A percentile compares a stretch with the other conserved stretches of the same genome.
Evolutionary conservation across 1,139 yeast genomes (phyloP).

Genomic region (Debaryomycetaceae sp.): DNA sequence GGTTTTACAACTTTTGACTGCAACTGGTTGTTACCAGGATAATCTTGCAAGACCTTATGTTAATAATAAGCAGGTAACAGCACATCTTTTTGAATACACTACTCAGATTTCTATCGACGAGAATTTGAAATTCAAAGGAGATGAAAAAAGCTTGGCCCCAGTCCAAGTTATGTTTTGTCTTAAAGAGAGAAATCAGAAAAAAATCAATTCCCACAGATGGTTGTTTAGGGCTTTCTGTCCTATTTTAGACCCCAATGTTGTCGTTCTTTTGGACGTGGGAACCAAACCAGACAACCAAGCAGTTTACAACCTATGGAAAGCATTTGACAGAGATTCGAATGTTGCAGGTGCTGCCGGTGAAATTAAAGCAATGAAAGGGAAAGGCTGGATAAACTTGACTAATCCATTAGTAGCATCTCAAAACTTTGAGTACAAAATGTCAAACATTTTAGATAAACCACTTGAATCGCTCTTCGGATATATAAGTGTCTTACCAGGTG

Average conservation of each 20-base stretch:
- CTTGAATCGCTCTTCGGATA: slow-evolving; percentile 91
- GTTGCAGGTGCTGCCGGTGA: slow-evolving; percentile 99
- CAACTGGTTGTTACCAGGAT: slow-evolving; percentile 94
- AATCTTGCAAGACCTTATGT: slow-evolving; percentile 94
- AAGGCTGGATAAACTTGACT: slow-evolving; percentile 70
- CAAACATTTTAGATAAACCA: slow-evolving; percentile 95
- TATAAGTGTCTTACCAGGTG: slow-evolving; percentile 93
- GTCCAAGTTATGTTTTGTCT: slow-evolving; percentile 89
- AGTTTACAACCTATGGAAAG: slow-evolving; percentile 91
- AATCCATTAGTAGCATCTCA: slow-evolving; percentile 96
- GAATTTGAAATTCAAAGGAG: slow-evolving; percentile 74
- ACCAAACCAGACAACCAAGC: slow-evolving; percentile 85
- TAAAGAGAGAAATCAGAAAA: slow-evolving; percentile 84
- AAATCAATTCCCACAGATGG: slow-evolving; percentile 96
- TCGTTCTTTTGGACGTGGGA: slow-evolving; percentile 85
- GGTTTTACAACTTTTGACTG: slow-evolving; percentile 80
- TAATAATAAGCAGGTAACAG: slow-evolving; percentile 83
- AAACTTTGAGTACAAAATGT: slow-evolving; percentile 93
- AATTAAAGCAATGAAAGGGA: slow-evolving; percentile 90
- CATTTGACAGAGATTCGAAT: slow-evolving; percentile 90
- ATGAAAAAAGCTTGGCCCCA: slow-evolving; percentile 82
- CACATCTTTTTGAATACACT: slow-evolving; percentile 92
- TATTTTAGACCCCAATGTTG: slow-evolving; percentile 80
- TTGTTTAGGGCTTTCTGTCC: slow-evolving; percentile 91
- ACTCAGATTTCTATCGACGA: slow-evolving; percentile 86